A percentile compares a stretch with the other conserved stretches of the same genome.
Evolutionary conservation across 331 rosid genomes (phyloP).

Genomic region (Telfairia occidentalis): DNA sequence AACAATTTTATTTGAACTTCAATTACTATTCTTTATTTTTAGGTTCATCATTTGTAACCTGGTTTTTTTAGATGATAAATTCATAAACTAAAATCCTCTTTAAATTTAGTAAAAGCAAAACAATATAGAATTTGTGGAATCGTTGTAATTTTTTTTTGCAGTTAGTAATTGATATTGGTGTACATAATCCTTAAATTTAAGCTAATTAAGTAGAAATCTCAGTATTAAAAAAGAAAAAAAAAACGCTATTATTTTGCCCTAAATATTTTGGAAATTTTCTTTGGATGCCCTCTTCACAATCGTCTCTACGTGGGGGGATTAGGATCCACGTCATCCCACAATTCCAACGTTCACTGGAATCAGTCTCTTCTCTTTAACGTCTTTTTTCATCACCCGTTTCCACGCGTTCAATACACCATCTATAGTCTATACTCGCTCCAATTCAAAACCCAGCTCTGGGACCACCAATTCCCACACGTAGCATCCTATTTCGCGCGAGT

Average conservation of each 20-base stretch:
- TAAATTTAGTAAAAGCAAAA: too few species aligned
- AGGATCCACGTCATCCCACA: background rate
- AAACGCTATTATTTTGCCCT: background rate
- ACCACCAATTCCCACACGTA: background rate
- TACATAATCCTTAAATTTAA: background rate
- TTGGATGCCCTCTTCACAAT: background rate
- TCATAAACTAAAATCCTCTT: background rate
- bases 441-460: background rate
- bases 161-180: background rate
- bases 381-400: background rate
- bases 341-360: slow-evolving; percentile 2
- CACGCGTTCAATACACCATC: background rate
- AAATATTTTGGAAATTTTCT: background rate
- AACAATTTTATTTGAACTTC: too few species aligned
- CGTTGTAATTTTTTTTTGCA: too few species aligned
- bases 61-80: too few species aligned
- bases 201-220: background rate
- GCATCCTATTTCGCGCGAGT: background rate
- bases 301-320: background rate
- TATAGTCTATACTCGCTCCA: background rate
- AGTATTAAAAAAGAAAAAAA: too few species aligned
- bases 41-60: too few species aligned
- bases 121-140: background rate
- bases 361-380: background rate
- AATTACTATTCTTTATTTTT: too few species aligned